These are phyloP conservation scores for Gnaphalium uliginosum DNA, from an alignment of 129 eudicot genomes.

Conservation along the genomic window DNA sequence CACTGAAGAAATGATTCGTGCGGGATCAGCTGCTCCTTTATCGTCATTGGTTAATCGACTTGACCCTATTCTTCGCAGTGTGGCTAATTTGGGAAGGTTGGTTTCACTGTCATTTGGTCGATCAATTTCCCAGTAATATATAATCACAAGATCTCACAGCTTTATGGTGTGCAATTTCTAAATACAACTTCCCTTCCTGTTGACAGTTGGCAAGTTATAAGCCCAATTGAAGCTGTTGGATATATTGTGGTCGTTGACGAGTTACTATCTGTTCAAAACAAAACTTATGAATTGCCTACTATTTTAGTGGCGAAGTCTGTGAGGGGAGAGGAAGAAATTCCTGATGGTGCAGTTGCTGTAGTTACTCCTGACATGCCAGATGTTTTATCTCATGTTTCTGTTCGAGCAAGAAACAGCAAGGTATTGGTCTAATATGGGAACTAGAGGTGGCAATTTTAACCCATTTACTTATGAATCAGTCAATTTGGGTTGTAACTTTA, in stretches of 20 bases:
- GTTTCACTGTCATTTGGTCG: slow-evolving; percentile 11
- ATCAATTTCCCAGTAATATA: not conserved
- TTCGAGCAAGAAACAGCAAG: slow-evolving; percentile 63
- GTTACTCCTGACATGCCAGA: slow-evolving; percentile 60
- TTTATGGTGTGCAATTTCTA: not conserved
- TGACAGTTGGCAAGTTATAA: slow-evolving; percentile 60
- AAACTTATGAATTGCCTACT: slow-evolving; percentile 41
- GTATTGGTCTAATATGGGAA: slow-evolving; percentile 24
- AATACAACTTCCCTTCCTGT: slow-evolving; percentile 17
- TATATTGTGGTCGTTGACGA: slow-evolving; percentile 43
- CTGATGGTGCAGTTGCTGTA: slow-evolving; percentile 62
- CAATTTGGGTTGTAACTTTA: not conserved
- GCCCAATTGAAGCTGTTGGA: slow-evolving; percentile 54
- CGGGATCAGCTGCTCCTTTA: slow-evolving; percentile 51
- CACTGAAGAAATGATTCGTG: slow-evolving; percentile 54
- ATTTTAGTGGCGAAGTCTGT: slow-evolving; percentile 50
- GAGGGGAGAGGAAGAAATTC: slow-evolving; percentile 61
- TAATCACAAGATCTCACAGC: not conserved
- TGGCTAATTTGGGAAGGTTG: slow-evolving; percentile 53
- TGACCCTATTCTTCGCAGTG: slow-evolving; percentile 52
- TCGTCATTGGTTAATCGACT: slow-evolving; percentile 52
- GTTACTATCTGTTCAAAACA: slow-evolving; percentile 46
- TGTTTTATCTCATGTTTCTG: slow-evolving; percentile 62
- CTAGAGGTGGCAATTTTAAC: slow-evolving; percentile 1
- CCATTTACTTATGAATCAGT: not conserved